These are phyloP conservation scores for Colletotrichum theobromicola DNA, from an alignment of 2,329 filamentous ascomycete genomes.

Conservation along the genomic window DNA sequence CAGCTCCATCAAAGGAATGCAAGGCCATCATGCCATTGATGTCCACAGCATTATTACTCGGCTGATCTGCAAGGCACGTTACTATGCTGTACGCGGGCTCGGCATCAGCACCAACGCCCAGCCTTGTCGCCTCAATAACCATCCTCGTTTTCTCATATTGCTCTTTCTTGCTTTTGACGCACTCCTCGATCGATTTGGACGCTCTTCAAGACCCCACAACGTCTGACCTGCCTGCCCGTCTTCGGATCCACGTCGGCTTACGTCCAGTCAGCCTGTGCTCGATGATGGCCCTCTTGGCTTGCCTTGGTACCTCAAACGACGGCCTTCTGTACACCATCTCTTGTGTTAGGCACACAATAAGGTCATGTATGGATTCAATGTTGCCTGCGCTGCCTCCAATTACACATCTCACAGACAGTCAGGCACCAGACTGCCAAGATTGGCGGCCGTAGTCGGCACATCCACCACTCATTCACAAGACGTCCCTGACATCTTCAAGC, in stretches of 20 bases:
- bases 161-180: background rate
- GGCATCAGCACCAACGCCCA: background rate
- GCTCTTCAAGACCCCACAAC: background rate
- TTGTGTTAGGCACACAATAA: background rate
- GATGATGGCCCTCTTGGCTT: background rate
- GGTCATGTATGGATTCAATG: background rate
- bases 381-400: background rate
- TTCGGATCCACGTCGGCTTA: background rate
- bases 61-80: conserved; percentile 10
- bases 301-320: background rate
- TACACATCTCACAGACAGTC: background rate
- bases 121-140: background rate
- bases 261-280: background rate
- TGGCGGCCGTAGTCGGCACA: background rate
- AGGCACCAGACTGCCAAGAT: background rate
- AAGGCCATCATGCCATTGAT: background rate
- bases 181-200: background rate
- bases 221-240: background rate
- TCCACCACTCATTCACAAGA: background rate
- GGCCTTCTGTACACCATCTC: background rate
- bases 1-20: background rate
- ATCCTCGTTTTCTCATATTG: background rate
- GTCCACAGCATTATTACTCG: background rate
- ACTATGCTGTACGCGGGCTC: background rate
- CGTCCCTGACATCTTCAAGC: background rate